Percentiles rank a stretch among this genome's conserved stretches.
These are phyloP conservation scores for Colletotrichum liriopes DNA, from an alignment of 2,329 filamentous ascomycete genomes.

Conservation along the genomic window DNA sequence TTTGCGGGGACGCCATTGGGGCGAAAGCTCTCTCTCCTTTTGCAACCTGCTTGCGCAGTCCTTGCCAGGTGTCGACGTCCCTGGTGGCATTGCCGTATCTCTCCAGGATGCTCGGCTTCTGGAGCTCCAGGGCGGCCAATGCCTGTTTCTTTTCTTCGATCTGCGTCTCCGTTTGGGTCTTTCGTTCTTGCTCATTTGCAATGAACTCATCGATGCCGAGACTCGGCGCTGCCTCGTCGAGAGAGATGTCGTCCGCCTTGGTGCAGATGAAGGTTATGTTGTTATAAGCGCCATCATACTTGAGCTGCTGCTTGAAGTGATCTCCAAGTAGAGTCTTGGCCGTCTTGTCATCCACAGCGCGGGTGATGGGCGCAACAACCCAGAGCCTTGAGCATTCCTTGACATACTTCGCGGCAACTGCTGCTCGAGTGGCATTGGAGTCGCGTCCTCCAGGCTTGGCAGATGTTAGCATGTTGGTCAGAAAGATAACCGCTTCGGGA, in stretches of 20 bases:
- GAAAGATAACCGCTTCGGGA: constrained; percentile 34
- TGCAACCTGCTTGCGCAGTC: not conserved
- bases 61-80: constrained; percentile 7
- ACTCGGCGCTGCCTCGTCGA: constrained; percentile 53
- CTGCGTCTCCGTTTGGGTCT: not conserved
- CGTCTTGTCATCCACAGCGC: constrained; percentile 73
- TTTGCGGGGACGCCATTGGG: constrained; percentile 15
- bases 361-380: constrained; percentile 74
- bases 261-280: constrained; percentile 74
- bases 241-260: constrained; percentile 72
- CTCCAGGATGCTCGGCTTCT: not conserved
- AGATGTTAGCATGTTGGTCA: constrained; percentile 34
- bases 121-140: not conserved
- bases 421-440: constrained; percentile 71
- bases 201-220: constrained; percentile 47
- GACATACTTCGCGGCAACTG: constrained; percentile 72
- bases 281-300: constrained; percentile 70
- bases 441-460: constrained; percentile 69
- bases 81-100: not conserved
- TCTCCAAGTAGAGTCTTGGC: constrained; percentile 70
- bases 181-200: not conserved
- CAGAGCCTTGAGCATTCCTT: constrained; percentile 73
- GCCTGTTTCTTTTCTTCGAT: not conserved
- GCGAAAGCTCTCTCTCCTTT: not conserved
- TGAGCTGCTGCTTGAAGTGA: constrained; percentile 71